Evolutionary conservation across 2,329 filamentous ascomycete species (phyloP).

Genomic region (Fusarium oligoseptatum): DNA sequence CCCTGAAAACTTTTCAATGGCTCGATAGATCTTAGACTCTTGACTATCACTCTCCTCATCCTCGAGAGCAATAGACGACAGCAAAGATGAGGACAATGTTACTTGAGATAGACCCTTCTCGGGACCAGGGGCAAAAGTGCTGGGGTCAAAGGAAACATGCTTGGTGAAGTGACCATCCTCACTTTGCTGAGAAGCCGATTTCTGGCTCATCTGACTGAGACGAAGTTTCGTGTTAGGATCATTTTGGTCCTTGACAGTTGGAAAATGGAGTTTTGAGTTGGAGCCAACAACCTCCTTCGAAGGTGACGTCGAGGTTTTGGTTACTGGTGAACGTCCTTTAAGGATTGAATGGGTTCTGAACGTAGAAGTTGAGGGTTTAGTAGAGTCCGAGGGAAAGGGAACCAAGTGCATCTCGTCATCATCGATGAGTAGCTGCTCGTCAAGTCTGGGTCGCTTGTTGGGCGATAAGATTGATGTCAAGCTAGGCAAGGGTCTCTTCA

Average conservation of each 20-base stretch:
- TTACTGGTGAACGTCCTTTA: constrained; percentile 8
- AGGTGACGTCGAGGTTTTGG: not conserved
- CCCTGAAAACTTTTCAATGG: constrained; percentile 22
- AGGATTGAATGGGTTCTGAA: constrained; percentile 8
- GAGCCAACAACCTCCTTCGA: constrained; percentile 45
- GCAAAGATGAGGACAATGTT: constrained; percentile 26
- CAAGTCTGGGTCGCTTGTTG: constrained; percentile 19
- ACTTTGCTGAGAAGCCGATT: constrained; percentile 62
- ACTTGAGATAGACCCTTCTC: constrained; percentile 14
- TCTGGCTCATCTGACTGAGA: constrained; percentile 73
- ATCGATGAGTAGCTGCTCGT: not conserved
- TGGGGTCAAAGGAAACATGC: constrained; percentile 40
- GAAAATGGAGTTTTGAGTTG: constrained; percentile 69
- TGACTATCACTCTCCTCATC: constrained; percentile 11
- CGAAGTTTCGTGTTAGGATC: constrained; percentile 73
- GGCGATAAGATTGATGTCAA: not conserved
- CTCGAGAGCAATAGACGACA: constrained; percentile 21
- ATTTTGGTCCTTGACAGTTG: constrained; percentile 82
- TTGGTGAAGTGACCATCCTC: constrained; percentile 48
- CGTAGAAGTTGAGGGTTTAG: constrained; percentile 4
- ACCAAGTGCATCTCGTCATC: constrained; percentile 26
- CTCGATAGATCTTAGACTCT: constrained; percentile 29
- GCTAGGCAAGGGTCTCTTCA: constrained; percentile 25
- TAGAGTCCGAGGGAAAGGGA: constrained; percentile 14
- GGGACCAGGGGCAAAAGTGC: constrained; percentile 12